Base-by-base conservation (phyloP, 1,284 basidiomycete genomes). In the Flammula alnicola region DNA sequence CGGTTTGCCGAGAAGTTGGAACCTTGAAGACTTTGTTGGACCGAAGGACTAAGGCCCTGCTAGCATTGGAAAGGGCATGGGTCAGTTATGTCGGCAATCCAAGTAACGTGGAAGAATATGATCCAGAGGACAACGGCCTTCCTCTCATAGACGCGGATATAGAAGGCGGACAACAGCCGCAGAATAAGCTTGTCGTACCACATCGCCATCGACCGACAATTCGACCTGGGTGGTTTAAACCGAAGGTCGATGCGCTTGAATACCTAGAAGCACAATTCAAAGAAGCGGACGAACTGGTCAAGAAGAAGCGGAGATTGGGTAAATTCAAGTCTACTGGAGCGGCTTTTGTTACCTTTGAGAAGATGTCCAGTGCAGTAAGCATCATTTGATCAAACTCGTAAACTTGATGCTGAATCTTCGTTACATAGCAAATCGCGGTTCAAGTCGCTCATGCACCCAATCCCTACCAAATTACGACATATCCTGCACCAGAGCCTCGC, bases 301-400 rank as follows among this genome's bases (percentile, higher is more conserved):
- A 81, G 65, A 80, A 78, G 61, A 80, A 81, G 61, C 72, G 90
- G 42, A 72, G 79, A 44, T 70, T 71, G 9, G 86, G 86, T 5
- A 87, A 83, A 60, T 95, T 93, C 66, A 85, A 80, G 56, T 78
- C 92, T 1, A 91, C 91, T 0, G 84, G 88, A 50, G 82, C 86
- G 6, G 96, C 94, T 0, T 99, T 98, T 64, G 92, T 98, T n/a
- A 98, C 96, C 0, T 98, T 99, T 60, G 91, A 96, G 68, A 91
- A 92, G 63, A 94, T 95, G 79, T 91, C 91, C 2, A 88, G 88
- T 61, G 93, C 95, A 10, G 91, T 92, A 65, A 63, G 88, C 78
- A 4, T 10, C 17, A 30, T 20, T 1, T 27, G 3, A 41, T 19
- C n/a, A 10, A 11, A 12, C 19, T 23, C 19, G 29, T 19, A 10